Evolutionary conservation across 2,329 filamentous ascomycete species (phyloP), one percentile per base, ranked within the genome.

Genomic region (Fusarium setosum): DNA sequence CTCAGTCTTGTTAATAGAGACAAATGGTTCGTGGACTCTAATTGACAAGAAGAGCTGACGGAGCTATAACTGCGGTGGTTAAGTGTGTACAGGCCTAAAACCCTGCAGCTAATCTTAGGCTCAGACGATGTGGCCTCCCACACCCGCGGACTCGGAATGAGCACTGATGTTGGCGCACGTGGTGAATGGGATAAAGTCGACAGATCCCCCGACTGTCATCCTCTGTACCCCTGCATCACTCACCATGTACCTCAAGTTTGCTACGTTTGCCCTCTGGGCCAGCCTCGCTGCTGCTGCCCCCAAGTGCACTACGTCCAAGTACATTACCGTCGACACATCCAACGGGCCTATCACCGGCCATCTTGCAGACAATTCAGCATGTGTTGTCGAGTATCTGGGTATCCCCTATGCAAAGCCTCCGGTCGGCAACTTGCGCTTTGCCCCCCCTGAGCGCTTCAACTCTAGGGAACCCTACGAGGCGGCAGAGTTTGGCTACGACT

Each of bases 391-490:
- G 59, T 81, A 77, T 45, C 70, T 80, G 1, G 79, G 78, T 35
- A 80, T 82, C 15, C 75, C 77, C 4, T 82, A 79, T 49, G 80
- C 76, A 8, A 75, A 75, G 18, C 74, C 78, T 3, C 79, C 80
- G 0, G 63, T 75, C 2, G 77, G 75, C 5, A 55, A 74, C 13
- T 65, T 80, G 53, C 76, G 79, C 3, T 82, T 81, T 41, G 66
- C 70, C 3, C 67, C 75, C 17, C 79, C 80, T 6, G 54, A 74
- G n/a, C 65, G 55, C 5, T 72, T 77, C 40, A 56, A n/a, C 15
- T 44, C 54, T 0, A 61, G 26, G 12, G 49, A 45, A 11, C 57
- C 67, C 0, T 69, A 58, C 13, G 8, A 57, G 15, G 68, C 68
- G 0, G 15, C 18, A 18, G 44, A 26, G 2, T 70, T 62, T 56